phyloP scores from a whole-genome alignment of 1,139 yeast species.

The Hyphopichia fennica region DNA sequence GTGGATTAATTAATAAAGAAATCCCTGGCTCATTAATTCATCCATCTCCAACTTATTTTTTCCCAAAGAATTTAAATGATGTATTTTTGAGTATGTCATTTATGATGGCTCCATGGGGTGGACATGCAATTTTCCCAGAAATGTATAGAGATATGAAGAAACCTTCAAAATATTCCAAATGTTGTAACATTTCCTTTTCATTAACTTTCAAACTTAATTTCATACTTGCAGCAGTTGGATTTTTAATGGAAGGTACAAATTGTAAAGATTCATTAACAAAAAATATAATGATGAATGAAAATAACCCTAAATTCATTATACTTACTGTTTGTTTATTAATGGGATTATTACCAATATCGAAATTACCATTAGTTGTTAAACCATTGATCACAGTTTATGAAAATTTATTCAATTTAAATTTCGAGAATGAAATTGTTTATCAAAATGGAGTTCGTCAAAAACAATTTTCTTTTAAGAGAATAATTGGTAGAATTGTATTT shows the following conservation, averaged over 20 bases:
- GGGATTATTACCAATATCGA: conserved; percentile 43
- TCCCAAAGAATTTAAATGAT: conserved; percentile 51
- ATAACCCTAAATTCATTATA: conserved; percentile 33
- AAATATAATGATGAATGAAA: conserved; percentile 33
- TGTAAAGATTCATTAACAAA: conserved; percentile 42
- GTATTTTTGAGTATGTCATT: conserved; percentile 69
- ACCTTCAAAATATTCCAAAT: conserved; percentile 42
- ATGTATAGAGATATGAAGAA: conserved; percentile 81
- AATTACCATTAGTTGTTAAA: conserved; percentile 39
- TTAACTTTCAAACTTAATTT: conserved; percentile 35
- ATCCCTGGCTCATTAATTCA: conserved; percentile 68
- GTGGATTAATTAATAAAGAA: conserved; percentile 58
- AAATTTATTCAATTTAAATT: conserved; percentile 15
- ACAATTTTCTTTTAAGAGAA: conserved; percentile 25
- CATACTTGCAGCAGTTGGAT: conserved; percentile 35
- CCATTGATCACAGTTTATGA: conserved; percentile 47
- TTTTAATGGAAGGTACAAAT: conserved; percentile 39
- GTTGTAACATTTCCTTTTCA: conserved; percentile 33
- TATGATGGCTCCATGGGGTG: conserved; percentile 88
- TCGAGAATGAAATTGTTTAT: conserved; percentile 5
- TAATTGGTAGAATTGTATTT: conserved; percentile 22
- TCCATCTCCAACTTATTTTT: conserved; percentile 49
- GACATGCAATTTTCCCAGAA: conserved; percentile 85
- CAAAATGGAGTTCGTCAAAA: conserved; percentile 8
- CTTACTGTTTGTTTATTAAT: conserved; percentile 32